Conservation (phyloP, 257 asterid genomes). For the Paulownia fortunei region DNA sequence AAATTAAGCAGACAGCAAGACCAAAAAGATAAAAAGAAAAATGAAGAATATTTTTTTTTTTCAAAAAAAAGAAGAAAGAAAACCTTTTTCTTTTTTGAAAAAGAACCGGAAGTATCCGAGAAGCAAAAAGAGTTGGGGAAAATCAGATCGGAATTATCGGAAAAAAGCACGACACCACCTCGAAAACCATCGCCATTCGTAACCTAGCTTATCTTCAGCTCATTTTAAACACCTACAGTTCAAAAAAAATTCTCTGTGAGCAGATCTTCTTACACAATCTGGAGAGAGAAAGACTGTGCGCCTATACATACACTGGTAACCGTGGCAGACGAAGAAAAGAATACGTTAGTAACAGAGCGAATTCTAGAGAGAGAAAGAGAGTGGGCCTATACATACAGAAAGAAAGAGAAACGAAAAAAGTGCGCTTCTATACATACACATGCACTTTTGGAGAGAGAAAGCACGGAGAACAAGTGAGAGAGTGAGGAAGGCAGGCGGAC, state of each 20-base stretch:
- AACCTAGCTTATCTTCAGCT: slow-evolving; percentile 47
- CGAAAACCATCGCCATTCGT: slow-evolving; percentile 51
- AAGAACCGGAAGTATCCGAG: slow-evolving; percentile 42
- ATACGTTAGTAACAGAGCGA: background rate
- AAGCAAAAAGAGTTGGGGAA: slow-evolving; percentile 22
- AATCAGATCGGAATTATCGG: slow-evolving; percentile 67
- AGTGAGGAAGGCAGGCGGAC: slow-evolving; percentile 35
- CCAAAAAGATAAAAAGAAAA: slow-evolving; percentile 32
- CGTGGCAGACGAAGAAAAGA: slow-evolving; percentile 15
- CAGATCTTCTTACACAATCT: slow-evolving; percentile 32
- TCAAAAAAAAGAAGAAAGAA: slow-evolving; percentile 25
- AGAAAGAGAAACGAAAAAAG: slow-evolving; percentile 20
- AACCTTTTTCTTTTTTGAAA: slow-evolving; percentile 34
- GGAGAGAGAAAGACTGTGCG: slow-evolving; percentile 32
- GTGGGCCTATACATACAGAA: slow-evolving; percentile 14
- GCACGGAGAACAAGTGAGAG: slow-evolving; percentile 45
- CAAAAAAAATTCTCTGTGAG: background rate
- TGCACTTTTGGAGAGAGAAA: slow-evolving; percentile 45
- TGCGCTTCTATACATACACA: slow-evolving; percentile 19
- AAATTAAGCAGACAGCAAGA: slow-evolving; percentile 37
- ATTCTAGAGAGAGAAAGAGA: slow-evolving; percentile 35
- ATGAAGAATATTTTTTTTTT: no score
- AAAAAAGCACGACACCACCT: slow-evolving; percentile 53
- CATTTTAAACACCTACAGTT: slow-evolving; percentile 36
- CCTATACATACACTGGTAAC: slow-evolving; percentile 2